Base-by-base conservation (phyloP, 805 yeast genomes). In the Metahyphopichia silvanorum region DNA sequence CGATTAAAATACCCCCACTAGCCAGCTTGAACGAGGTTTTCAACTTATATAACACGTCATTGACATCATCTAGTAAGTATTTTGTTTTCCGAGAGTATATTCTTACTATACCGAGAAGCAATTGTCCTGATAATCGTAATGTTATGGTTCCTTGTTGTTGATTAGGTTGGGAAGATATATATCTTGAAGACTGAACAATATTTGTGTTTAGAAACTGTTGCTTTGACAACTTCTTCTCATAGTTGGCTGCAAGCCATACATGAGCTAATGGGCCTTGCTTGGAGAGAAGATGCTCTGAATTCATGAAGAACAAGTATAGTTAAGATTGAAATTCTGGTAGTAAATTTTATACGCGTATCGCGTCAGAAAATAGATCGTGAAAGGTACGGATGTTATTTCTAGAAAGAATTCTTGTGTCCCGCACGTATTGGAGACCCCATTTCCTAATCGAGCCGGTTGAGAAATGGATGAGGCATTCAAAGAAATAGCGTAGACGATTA, bases 181-280 rank as follows among this genome's bases (percentile, higher is more conserved):
- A 46, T 28, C 44, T 44, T 6, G 71, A 58, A 2, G 71, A 81
- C 38, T 78, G 73, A 10, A 74, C 53, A 37, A 89, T 79, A 46
- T 84, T 76, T 10, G 96, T 82, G 46, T 75, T 79, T 30, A 86
- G 64, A 27, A 82, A 66, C 51, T 85, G 91, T 33, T 76, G 77
- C 46, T 82, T 82, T 26, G 88, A 72, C 21, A 86, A 71, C 44
- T 80, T 82, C 47, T 78, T 77, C 46, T 88, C 95, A 59, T 88
- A 72, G 52, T 86, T 88, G 14, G 96, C 91, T 7, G 96, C 96
- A 29, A 88, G 68, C 96, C 96, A 88, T 6, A 87, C 88, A 43
- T 82, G 85, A 2, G 94, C 95, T 39, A 88, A 65, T 1, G 95
- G 95, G 2, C 95, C 94, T 51, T 80, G 80, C 39, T 76, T 79